Base-by-base conservation (phyloP, 2,329 filamentous ascomycete species). In the Decorospora gaudefroyi region DNA sequence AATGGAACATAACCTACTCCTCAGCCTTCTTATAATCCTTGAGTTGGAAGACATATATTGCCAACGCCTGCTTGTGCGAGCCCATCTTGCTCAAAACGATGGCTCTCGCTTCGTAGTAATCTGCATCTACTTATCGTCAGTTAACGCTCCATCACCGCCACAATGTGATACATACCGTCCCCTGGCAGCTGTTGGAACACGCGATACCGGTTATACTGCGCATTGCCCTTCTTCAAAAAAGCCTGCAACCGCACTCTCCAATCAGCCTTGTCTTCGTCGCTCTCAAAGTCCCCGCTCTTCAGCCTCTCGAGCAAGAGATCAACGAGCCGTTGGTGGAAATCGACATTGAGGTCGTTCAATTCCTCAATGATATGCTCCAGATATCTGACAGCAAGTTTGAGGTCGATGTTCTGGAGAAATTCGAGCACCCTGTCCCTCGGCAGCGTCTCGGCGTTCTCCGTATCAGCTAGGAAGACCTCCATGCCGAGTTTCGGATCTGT, bases 41-140 rank as follows among this genome's bases (percentile, higher is more conserved):
- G 69, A 99, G 82, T 69, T 92, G 93, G 73, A 96, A 99, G 18
- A 97, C 92, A 67, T 96, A 99, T 38, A 99, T 96, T 66, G 93
- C 87, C n/a, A 99, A 75, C 0, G 93, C 93, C 71, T 97, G 90
- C 65, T 90, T 91, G 73, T 99, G 91, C 60, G 92, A 87, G 5
- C 89, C 90, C 88, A 97, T 96, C 59, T 93, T 95, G 70, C 89
- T 90, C 26, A 97, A 81, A 13, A 97, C 85, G 30, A 97, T 86
- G 5, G 93, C 93, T 49, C 92, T 85, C 2, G 90, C 84, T 68
- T 97, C 92, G 69, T 87, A 95, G 62, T 96, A 96, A 2, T 82
- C 78, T 0, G 90, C 77, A 67, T 96, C 90, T 92, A 53, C 12
- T 9, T 28, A 11, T 17, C 15, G 42, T 50, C 44, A 58, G 25